phyloP scores from a whole-genome alignment of 1,284 basidiomycete species.

The Stygiomarasmius scandens region DNA sequence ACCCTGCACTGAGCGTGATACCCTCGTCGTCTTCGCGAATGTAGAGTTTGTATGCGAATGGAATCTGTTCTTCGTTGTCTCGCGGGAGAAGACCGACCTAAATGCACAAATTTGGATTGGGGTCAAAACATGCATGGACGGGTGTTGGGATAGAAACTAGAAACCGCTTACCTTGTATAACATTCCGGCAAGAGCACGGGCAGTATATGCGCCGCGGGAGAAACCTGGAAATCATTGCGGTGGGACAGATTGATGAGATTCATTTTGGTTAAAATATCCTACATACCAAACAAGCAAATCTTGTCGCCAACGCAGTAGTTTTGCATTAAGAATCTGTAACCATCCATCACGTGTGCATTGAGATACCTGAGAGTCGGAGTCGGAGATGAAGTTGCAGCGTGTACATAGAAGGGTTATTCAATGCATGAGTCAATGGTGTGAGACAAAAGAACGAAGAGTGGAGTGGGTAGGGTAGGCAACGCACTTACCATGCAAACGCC shows the following conservation, averaged over 20 bases:
- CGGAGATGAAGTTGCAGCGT: conserved; percentile 7
- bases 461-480: conserved; percentile 4
- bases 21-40: conserved; percentile 49
- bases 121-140: neutral
- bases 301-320: conserved; percentile 62
- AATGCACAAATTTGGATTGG: neutral
- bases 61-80: conserved; percentile 61
- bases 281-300: conserved; percentile 62
- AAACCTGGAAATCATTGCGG: conserved; percentile 48
- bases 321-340: conserved; percentile 60
- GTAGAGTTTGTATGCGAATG: conserved; percentile 70
- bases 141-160: neutral
- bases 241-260: neutral
- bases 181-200: conserved; percentile 72
- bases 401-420: too few relatives aligned
- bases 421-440: too few relatives aligned
- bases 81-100: conserved; percentile 63
- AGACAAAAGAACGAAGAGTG: too few relatives aligned
- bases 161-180: conserved; percentile 38
- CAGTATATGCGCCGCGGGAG: conserved; percentile 78
- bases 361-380: conserved; percentile 52
- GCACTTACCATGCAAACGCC: neutral
- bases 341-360: conserved; percentile 61
- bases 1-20: conserved; percentile 50
- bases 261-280: neutral